These are phyloP conservation scores for Blastomyces gilchristii DNA, from an alignment of 2,329 filamentous ascomycete species.

Conservation along the genomic window DNA sequence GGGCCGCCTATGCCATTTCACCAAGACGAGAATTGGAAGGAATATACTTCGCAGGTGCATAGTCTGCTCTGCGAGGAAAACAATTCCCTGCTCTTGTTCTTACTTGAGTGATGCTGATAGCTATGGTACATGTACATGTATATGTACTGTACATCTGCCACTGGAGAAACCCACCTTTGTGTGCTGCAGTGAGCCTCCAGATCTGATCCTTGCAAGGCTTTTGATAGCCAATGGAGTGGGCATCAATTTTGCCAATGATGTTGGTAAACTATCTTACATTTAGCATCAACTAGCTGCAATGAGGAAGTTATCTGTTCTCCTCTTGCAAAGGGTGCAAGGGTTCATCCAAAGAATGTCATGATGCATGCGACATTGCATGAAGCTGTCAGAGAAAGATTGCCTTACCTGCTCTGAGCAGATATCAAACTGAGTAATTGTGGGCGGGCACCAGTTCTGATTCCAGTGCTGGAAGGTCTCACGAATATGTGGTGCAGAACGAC, in stretches of 20 bases:
- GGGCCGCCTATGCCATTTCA: not conserved
- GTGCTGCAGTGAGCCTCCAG: not conserved
- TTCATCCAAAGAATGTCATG: not conserved
- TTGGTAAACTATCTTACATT: not conserved
- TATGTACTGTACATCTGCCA: not conserved
- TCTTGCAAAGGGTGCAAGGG: not conserved
- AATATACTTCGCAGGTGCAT: not conserved
- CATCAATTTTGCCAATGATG: not conserved
- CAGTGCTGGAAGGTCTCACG: not conserved
- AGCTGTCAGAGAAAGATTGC: not conserved
- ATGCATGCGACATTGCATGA: not conserved
- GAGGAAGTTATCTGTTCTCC: not conserved
- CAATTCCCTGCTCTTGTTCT: constrained; percentile 2
- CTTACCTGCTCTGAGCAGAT: not conserved
- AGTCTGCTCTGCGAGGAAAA: not conserved
- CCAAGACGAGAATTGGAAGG: not conserved
- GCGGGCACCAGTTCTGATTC: not conserved
- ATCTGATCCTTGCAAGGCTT: constrained; percentile 4
- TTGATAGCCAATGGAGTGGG: constrained; percentile 9
- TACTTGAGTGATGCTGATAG: constrained; percentile 9
- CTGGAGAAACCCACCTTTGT: not conserved
- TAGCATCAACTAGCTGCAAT: no score
- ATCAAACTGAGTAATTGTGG: not conserved
- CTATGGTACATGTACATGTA: not conserved
- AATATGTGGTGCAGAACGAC: constrained; percentile 5